phyloP scores from a whole-genome alignment of 129 eudicot species.

The Saposhnikovia divaricata region DNA sequence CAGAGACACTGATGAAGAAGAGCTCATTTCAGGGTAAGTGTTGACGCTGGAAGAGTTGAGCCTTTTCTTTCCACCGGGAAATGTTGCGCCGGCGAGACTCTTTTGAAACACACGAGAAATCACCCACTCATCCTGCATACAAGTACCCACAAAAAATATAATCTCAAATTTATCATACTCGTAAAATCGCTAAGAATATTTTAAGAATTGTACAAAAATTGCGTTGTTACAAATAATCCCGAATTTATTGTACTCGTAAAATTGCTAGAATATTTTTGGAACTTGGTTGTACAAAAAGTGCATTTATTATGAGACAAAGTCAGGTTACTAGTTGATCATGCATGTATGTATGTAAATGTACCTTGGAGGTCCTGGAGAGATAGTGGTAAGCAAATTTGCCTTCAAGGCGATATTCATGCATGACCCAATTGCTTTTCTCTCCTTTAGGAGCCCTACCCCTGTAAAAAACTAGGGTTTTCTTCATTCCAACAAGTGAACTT shows the following conservation, averaged over 20 bases:
- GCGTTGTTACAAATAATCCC: neutral
- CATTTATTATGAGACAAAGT: neutral
- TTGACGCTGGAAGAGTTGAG: constrained; percentile 8
- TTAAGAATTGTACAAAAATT: no score
- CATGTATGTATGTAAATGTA: constrained; percentile 1
- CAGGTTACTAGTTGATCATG: neutral
- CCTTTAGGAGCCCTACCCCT: constrained; percentile 93
- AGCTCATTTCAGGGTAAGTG: constrained; percentile 32
- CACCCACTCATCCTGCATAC: constrained; percentile 81
- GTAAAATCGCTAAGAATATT: no score
- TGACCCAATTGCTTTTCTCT: constrained; percentile 90
- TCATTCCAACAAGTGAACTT: constrained; percentile 73
- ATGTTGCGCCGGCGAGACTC: constrained; percentile 22
- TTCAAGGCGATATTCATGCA: constrained; percentile 94
- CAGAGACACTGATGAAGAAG: constrained; percentile 47
- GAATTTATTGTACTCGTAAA: no score
- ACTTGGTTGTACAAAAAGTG: neutral
- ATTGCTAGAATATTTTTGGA: no score
- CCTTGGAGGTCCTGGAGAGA: constrained; percentile 71
- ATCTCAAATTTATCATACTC: neutral
- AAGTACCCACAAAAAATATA: neutral
- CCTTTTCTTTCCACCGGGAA: constrained; percentile 40
- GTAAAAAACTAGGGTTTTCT: constrained; percentile 94
- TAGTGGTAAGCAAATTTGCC: constrained; percentile 86
- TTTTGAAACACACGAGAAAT: constrained; percentile 86